Percentiles rank a stretch among this genome's conserved stretches.
Conservation (phyloP, 495 filamentous ascomycete species). For the Tuber melanosporum region DNA sequence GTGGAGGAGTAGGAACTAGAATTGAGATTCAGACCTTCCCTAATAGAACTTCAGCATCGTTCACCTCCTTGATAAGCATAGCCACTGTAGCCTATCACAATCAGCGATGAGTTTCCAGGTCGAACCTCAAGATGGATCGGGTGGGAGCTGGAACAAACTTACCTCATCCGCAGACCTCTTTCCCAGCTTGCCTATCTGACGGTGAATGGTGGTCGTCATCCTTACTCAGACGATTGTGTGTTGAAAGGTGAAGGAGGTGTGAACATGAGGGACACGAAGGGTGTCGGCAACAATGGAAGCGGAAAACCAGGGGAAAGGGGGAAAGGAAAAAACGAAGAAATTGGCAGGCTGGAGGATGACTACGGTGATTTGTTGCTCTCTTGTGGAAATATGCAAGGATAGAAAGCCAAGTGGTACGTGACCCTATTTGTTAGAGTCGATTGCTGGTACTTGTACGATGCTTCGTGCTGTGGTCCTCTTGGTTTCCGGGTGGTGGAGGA, state of each 20-base stretch:
- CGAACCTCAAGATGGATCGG: neutral
- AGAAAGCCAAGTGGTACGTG: neutral
- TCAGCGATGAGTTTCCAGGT: neutral
- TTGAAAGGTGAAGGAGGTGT: neutral
- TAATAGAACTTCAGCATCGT: slow-evolving; percentile 34
- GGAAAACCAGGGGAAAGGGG: neutral
- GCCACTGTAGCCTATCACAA: slow-evolving; percentile 34
- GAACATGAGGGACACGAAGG: neutral
- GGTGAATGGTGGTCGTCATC: slow-evolving; percentile 41
- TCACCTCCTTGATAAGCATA: slow-evolving; percentile 39
- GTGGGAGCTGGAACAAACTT: neutral
- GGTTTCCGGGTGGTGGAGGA: neutral
- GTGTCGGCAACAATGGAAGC: neutral
- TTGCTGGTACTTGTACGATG: neutral
- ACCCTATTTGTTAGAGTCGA: neutral
- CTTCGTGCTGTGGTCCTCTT: neutral
- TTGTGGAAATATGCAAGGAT: neutral
- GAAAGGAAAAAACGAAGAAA: neutral
- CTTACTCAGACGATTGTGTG: neutral
- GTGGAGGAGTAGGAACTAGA: slow-evolving; percentile 5
- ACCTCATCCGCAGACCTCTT: slow-evolving; percentile 40
- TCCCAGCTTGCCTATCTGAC: slow-evolving; percentile 39
- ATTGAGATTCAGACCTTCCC: slow-evolving; percentile 27
- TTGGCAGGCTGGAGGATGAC: neutral
- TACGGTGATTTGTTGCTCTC: neutral